Percentiles rank a stretch among this genome's conserved stretches.
phyloP scores from a whole-genome alignment of 1,284 basidiomycete species.

The Lentinus polychrous region DNA sequence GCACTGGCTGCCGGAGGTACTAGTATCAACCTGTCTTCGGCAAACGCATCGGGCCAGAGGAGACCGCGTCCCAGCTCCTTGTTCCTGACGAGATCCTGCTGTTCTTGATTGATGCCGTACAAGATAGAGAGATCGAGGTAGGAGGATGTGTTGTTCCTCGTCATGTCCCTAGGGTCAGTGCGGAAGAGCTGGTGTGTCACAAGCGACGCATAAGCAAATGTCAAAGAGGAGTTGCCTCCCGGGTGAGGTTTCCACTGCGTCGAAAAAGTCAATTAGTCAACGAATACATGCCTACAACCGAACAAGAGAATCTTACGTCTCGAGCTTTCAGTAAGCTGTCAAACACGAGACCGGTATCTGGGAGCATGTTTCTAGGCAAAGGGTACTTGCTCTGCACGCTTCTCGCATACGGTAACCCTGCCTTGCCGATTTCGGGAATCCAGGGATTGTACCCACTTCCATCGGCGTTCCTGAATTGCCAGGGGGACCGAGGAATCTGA shows the following conservation, averaged over 20 bases:
- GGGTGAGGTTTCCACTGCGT: conserved; percentile 33
- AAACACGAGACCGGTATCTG: conserved; percentile 65
- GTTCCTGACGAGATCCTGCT: conserved; percentile 14
- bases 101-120: conserved; percentile 43
- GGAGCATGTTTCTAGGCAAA: conserved; percentile 42
- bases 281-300: conserved; percentile 12
- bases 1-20: conserved; percentile 67
- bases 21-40: conserved; percentile 13
- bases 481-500: conserved; percentile 15
- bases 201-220: conserved; percentile 71
- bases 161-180: conserved; percentile 44
- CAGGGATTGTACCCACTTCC: conserved; percentile 71
- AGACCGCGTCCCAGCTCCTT: conserved; percentile 11
- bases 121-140: conserved; percentile 73
- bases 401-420: conserved; percentile 69
- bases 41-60: conserved; percentile 13
- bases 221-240: conserved; percentile 48
- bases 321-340: conserved; percentile 59
- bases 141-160: conserved; percentile 59
- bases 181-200: conserved; percentile 70
- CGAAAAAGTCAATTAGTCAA: neutral
- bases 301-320: conserved; percentile 20
- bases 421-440: conserved; percentile 66
- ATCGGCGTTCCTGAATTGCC: conserved; percentile 64
- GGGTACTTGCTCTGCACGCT: conserved; percentile 52